A percentile compares a stretch with the other conserved stretches of the same genome.
These are phyloP conservation scores for Hippophae tibetana DNA, from an alignment of 306 rosid genomes.

Conservation along the genomic window DNA sequence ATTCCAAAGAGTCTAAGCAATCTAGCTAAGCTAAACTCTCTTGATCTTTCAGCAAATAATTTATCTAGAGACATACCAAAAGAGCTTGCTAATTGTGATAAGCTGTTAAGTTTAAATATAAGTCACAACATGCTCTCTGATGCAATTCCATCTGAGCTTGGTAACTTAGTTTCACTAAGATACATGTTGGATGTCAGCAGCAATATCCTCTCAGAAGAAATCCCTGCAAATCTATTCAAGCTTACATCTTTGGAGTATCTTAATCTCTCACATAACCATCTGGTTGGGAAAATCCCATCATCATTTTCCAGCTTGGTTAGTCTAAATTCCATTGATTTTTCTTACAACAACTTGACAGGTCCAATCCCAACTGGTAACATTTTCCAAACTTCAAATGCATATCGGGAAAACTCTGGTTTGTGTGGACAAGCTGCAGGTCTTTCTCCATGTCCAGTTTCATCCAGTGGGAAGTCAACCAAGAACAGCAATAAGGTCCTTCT, in stretches of 20 bases:
- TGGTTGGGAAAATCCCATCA: slow-evolving; percentile 37
- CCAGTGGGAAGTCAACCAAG: slow-evolving; percentile 10
- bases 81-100: slow-evolving; percentile 16
- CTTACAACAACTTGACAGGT: slow-evolving; percentile 22
- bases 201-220: slow-evolving; percentile 37
- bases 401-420: slow-evolving; percentile 35
- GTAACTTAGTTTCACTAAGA: slow-evolving; percentile 27
- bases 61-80: slow-evolving; percentile 33
- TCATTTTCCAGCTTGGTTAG: slow-evolving; percentile 27
- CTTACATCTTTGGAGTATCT: slow-evolving; percentile 30
- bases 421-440: slow-evolving; percentile 40
- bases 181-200: slow-evolving; percentile 42
- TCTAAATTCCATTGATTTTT: slow-evolving; percentile 40
- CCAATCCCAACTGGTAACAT: slow-evolving; percentile 5
- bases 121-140: slow-evolving; percentile 45
- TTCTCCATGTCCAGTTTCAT: slow-evolving; percentile 11
- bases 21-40: slow-evolving; percentile 13
- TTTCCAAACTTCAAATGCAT: slow-evolving; percentile 26
- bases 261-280: slow-evolving; percentile 46
- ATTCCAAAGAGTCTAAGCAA: slow-evolving; percentile 24
- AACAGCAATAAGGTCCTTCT: slow-evolving; percentile 12
- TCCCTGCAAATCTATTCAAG: slow-evolving; percentile 40
- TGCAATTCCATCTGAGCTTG: slow-evolving; percentile 38
- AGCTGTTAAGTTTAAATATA: slow-evolving; percentile 28
- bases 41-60: slow-evolving; percentile 45